Percentiles rank a stretch among this genome's conserved stretches.
These are phyloP conservation scores for Vickermania ingenoplastis DNA, from an alignment of 208 protist species.

Conservation along the genomic window DNA sequence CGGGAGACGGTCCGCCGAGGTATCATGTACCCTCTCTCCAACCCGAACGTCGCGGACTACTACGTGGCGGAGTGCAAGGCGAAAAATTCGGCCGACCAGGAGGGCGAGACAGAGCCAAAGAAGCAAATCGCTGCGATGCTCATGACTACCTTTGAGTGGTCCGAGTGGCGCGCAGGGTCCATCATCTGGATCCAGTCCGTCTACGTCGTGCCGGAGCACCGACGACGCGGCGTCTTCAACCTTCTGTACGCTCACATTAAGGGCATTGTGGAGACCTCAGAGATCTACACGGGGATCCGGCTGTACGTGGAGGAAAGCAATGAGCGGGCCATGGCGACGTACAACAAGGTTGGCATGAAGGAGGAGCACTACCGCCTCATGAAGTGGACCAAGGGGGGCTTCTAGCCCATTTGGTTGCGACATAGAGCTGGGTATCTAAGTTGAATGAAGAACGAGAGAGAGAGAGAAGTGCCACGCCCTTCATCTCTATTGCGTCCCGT, in stretches of 20 bases:
- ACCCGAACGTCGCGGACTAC: constrained; percentile 14
- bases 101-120: constrained; percentile 1
- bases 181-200: constrained; percentile 67
- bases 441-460: no score
- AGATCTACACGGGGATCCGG: constrained; percentile 36
- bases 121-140: constrained; percentile 35
- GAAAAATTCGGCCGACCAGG: constrained; percentile 6
- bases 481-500: no score
- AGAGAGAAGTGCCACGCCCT: no score
- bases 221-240: constrained; percentile 30
- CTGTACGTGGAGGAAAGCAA: constrained; percentile 56
- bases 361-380: constrained; percentile 67
- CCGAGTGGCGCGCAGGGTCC: constrained; percentile 47
- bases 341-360: constrained; percentile 41
- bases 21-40: constrained; percentile 29
- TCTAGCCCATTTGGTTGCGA: no score
- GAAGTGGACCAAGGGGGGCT: constrained; percentile 50
- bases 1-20: constrained; percentile 23
- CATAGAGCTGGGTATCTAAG: no score
- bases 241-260: constrained; percentile 36
- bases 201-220: constrained; percentile 28
- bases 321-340: constrained; percentile 21
- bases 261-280: constrained; percentile 26
- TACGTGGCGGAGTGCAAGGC: constrained; percentile 40
- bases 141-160: constrained; percentile 67